Evolutionary conservation across 2,329 filamentous ascomycete species (phyloP).

Genomic region (Fusarium sp.): DNA sequence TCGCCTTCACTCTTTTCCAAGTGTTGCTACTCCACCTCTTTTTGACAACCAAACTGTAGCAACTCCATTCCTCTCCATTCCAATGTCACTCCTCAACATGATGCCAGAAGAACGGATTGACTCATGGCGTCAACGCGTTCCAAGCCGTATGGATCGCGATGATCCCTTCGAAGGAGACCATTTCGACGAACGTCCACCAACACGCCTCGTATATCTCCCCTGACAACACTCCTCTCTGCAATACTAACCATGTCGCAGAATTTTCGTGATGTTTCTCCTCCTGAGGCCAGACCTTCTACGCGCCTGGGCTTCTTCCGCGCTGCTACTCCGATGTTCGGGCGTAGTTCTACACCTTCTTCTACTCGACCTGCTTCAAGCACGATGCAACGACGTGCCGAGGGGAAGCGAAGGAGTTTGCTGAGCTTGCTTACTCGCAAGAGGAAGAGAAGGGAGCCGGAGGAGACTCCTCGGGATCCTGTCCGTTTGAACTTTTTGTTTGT

Average conservation of each 20-base stretch:
- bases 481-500: slow-evolving; percentile 51
- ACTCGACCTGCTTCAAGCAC: slow-evolving; percentile 23
- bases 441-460: slow-evolving; percentile 32
- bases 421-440: slow-evolving; percentile 44
- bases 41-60: background rate
- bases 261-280: slow-evolving; percentile 33
- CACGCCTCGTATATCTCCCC: slow-evolving; percentile 41
- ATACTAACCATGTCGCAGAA: slow-evolving; percentile 25
- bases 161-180: slow-evolving; percentile 50
- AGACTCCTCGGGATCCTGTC: slow-evolving; percentile 34
- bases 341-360: slow-evolving; percentile 19
- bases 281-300: slow-evolving; percentile 34
- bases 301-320: slow-evolving; percentile 44
- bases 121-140: slow-evolving; percentile 49
- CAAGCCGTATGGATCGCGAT: slow-evolving; percentile 48
- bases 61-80: background rate
- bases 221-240: rapidly evolving
- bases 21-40: background rate
- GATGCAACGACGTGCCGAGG: background rate
- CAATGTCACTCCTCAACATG: slow-evolving; percentile 15
- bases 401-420: slow-evolving; percentile 32
- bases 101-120: slow-evolving; percentile 39
- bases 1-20: background rate
- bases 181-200: slow-evolving; percentile 45
- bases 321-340: slow-evolving; percentile 40